Conservation (phyloP, 768 basidiomycete genomes). For the Ramaria sp. region DNA sequence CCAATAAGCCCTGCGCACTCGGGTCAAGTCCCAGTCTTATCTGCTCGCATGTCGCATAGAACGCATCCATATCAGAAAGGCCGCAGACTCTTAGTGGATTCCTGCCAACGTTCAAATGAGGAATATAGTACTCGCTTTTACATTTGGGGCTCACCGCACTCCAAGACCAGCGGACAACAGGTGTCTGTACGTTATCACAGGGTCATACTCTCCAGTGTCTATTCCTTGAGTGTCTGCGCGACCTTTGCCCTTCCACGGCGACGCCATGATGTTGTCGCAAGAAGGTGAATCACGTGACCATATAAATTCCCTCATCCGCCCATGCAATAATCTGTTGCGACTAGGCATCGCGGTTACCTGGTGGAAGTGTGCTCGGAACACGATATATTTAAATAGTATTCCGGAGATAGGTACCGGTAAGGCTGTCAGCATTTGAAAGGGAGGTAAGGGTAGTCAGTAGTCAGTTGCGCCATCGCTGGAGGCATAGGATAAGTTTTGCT, state of each 20-base stretch:
- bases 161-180: conserved; percentile 57
- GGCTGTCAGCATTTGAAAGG: too few relatives aligned
- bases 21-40: conserved; percentile 57
- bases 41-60: conserved; percentile 79
- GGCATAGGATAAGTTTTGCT: too few relatives aligned
- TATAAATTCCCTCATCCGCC: background rate
- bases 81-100: conserved; percentile 77
- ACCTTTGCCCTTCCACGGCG: conserved; percentile 11
- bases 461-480: too few relatives aligned
- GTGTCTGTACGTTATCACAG: conserved; percentile 71
- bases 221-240: conserved; percentile 1
- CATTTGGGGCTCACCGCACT: conserved; percentile 28
- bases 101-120: conserved; percentile 7
- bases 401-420: too few relatives aligned
- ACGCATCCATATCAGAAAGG: conserved; percentile 87
- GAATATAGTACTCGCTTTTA: background rate
- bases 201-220: conserved; percentile 36
- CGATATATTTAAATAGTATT: too few relatives aligned
- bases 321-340: too few relatives aligned
- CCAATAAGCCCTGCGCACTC: conserved; percentile 18
- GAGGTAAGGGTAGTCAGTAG: too few relatives aligned
- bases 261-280: background rate
- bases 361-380: too few relatives aligned
- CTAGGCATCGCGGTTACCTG: too few relatives aligned
- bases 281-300: background rate